Evolutionary conservation across 305 asterid species (phyloP).

Genomic region (Fraxinus angustifolia): DNA sequence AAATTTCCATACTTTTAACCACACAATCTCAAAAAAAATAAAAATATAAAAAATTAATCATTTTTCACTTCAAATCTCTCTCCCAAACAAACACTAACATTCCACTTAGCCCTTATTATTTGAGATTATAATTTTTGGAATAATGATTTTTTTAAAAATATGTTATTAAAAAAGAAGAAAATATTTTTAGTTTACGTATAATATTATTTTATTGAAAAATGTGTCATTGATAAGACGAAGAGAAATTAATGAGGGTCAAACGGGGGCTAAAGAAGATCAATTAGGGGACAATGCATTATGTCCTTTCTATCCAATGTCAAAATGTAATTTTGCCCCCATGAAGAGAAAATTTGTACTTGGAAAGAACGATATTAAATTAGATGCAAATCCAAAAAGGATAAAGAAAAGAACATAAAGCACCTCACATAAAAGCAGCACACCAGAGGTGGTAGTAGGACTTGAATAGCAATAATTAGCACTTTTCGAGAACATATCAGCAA

Average conservation of each 20-base stretch:
- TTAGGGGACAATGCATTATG: background rate
- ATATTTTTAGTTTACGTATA: too few relatives aligned
- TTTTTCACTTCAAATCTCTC: background rate
- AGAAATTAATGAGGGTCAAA: too few relatives aligned
- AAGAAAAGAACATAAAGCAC: constrained; percentile 30
- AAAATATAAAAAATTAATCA: background rate
- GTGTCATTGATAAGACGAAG: too few relatives aligned
- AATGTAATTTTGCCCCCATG: background rate
- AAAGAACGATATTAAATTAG: background rate
- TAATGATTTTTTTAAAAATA: too few relatives aligned
- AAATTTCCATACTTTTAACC: background rate
- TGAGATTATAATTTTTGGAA: too few relatives aligned
- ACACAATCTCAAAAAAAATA: background rate
- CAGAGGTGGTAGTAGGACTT: constrained; percentile 35
- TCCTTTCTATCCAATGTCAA: background rate
- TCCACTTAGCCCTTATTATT: too few relatives aligned
- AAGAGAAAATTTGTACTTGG: background rate
- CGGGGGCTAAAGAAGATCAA: background rate
- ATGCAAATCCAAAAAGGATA: background rate
- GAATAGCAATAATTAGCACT: constrained; percentile 90
- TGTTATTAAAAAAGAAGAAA: too few relatives aligned
- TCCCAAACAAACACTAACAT: background rate
- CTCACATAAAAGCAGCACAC: constrained; percentile 89
- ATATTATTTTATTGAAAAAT: too few relatives aligned
- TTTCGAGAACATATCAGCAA: constrained; percentile 97